Conservation (phyloP, 2,329 filamentous ascomycete genomes). For the Aspergillus pseudoterreus region DNA sequence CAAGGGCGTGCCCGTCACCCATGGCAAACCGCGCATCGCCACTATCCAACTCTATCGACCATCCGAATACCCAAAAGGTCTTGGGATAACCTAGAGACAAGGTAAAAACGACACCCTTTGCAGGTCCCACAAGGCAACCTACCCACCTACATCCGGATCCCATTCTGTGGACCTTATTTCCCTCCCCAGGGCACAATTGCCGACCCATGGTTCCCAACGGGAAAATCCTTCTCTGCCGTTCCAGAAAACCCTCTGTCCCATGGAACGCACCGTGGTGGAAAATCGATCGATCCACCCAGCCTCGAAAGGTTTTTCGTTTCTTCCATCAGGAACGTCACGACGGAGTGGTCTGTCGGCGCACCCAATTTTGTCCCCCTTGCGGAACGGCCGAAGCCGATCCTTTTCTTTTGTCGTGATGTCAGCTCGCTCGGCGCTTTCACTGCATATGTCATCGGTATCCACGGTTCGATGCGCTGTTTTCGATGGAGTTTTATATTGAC, state of each 20-base stretch:
- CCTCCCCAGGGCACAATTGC: neutral
- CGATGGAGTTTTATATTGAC: neutral
- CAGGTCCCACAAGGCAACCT: no score
- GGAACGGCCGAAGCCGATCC: conserved; percentile 6
- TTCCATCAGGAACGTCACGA: neutral
- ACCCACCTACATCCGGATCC: no score
- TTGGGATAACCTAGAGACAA: no score
- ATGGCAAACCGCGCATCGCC: neutral
- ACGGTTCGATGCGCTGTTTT: neutral
- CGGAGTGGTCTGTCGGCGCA: neutral
- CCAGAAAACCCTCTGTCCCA: conserved; percentile 9
- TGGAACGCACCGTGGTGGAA: conserved; percentile 8
- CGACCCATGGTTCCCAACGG: conserved; percentile 15
- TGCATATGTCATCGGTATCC: conserved; percentile 2
- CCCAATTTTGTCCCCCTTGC: neutral
- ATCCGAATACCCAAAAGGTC: no score
- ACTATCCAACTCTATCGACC: no score
- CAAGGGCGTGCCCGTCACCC: neutral
- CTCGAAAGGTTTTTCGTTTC: neutral
- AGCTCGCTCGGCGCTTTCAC: conserved; percentile 3
- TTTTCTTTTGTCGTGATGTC: conserved; percentile 1
- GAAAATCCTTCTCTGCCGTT: conserved; percentile 8
- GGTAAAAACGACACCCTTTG: no score
- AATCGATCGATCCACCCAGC: conserved; percentile 11
- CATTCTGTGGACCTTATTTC: no score